Conservation (phyloP, 2,329 filamentous ascomycete genomes). For the Whalleya microplaca region DNA sequence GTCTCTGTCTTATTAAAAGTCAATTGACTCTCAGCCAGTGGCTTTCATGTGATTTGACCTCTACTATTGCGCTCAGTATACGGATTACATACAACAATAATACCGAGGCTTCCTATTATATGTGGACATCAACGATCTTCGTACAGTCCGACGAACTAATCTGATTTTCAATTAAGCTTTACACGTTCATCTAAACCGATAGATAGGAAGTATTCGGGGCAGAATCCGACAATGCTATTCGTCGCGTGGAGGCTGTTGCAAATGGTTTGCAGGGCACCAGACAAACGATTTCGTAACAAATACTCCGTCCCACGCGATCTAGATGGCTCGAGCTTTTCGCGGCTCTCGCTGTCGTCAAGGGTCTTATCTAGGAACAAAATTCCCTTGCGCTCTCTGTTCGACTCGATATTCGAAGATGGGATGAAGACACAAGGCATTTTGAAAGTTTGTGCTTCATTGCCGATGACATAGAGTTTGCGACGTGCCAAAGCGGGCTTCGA, state of each 20-base stretch:
- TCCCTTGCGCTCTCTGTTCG: no score
- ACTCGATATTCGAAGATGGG: no score
- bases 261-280: constrained; percentile 34
- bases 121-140: no score
- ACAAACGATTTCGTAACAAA: constrained; percentile 42
- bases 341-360: no score
- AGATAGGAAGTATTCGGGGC: constrained; percentile 35
- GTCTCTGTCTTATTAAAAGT: neutral
- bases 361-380: no score
- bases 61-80: neutral
- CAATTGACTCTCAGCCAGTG: neutral
- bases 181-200: neutral
- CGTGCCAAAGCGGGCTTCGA: no score
- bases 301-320: constrained; percentile 31
- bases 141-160: neutral
- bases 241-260: constrained; percentile 30
- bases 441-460: no score
- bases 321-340: constrained; percentile 19
- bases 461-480: no score
- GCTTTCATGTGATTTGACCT: neutral
- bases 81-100: no score
- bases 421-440: no score
- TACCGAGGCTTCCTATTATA: no score
- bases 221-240: constrained; percentile 31
- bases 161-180: neutral